phyloP scores from a whole-genome alignment of 805 yeast genomes.

The Blastobotrys americana region DNA sequence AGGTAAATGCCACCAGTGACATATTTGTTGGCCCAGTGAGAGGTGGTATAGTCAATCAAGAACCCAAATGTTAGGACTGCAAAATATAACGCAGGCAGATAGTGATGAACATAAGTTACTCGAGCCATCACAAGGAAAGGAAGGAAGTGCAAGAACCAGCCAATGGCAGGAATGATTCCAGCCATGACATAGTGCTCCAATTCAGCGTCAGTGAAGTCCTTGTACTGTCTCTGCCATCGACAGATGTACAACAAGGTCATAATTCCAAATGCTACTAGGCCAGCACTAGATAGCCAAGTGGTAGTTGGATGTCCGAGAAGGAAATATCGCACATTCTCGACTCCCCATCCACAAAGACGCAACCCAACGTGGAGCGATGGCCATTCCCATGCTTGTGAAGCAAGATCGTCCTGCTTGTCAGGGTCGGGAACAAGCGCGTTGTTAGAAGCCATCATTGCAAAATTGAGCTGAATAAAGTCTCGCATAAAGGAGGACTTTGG shows the following conservation, averaged over 20 bases:
- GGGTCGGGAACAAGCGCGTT: conserved; percentile 74
- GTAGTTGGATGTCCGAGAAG: conserved; percentile 58
- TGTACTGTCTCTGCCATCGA: conserved; percentile 66
- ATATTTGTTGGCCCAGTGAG: conserved; percentile 25
- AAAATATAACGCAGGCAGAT: conserved; percentile 89
- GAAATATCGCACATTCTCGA: conserved; percentile 49
- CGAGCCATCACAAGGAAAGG: conserved; percentile 94
- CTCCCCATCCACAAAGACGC: conserved; percentile 71
- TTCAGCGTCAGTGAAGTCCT: conserved; percentile 37
- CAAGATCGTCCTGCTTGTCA: conserved; percentile 63
- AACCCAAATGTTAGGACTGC: conserved; percentile 74
- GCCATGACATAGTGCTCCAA: conserved; percentile 46
- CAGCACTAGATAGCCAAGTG: conserved; percentile 55
- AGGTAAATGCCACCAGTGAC: conserved; percentile 34
- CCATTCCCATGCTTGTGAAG: conserved; percentile 82
- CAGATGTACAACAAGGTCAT: conserved; percentile 33
- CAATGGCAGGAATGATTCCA: conserved; percentile 78
- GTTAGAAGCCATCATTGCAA: conserved; percentile 78
- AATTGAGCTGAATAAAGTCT: conserved; percentile 65
- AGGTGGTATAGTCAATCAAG: conserved; percentile 44
- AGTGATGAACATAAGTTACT: conserved; percentile 95
- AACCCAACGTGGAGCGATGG: conserved; percentile 61
- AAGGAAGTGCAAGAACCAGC: conserved; percentile 82
- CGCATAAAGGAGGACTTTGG: conserved; percentile 52
- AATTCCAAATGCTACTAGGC: conserved; percentile 39